These are phyloP conservation scores for Kodamaea suecica DNA, from an alignment of 1,139 yeast species.

Conservation along the genomic window DNA sequence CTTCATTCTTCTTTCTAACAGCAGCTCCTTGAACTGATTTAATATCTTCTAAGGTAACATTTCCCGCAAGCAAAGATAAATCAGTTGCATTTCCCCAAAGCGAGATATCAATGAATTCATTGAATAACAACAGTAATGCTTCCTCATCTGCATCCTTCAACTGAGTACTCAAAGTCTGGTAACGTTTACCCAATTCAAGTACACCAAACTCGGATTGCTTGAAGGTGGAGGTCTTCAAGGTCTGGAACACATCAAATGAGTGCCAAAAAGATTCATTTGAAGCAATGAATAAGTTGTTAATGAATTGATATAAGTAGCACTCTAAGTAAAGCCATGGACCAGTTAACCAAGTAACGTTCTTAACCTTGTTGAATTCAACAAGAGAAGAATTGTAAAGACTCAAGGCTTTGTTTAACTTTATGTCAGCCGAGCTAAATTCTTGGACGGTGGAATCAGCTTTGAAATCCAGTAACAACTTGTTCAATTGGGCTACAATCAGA, in stretches of 20 bases:
- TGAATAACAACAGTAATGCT: constrained; percentile 54
- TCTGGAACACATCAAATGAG: constrained; percentile 66
- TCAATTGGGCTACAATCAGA: constrained; percentile 34
- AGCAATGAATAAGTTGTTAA: constrained; percentile 47
- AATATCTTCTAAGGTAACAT: constrained; percentile 76
- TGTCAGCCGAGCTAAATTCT: constrained; percentile 43
- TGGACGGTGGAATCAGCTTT: constrained; percentile 37
- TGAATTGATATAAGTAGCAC: constrained; percentile 72
- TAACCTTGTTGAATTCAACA: constrained; percentile 22
- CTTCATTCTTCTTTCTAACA: constrained; percentile 77
- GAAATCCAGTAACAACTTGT: constrained; percentile 36
- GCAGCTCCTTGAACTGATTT: constrained; percentile 89
- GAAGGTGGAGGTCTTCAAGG: constrained; percentile 71
- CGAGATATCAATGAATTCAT: constrained; percentile 83
- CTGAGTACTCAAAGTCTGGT: constrained; percentile 37
- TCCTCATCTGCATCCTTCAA: constrained; percentile 38
- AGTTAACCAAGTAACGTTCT: constrained; percentile 63
- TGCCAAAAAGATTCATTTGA: constrained; percentile 41
- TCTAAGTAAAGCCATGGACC: constrained; percentile 94
- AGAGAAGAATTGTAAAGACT: constrained; percentile 50
- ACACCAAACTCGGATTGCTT: constrained; percentile 75
- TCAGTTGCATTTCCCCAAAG: constrained; percentile 99
- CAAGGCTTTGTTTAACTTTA: constrained; percentile 42
- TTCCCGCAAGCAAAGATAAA: constrained; percentile 79
- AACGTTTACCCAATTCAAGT: constrained; percentile 74